phyloP scores from a whole-genome alignment of 306 rosid species.

The Herpetospermum pedunculosum region DNA sequence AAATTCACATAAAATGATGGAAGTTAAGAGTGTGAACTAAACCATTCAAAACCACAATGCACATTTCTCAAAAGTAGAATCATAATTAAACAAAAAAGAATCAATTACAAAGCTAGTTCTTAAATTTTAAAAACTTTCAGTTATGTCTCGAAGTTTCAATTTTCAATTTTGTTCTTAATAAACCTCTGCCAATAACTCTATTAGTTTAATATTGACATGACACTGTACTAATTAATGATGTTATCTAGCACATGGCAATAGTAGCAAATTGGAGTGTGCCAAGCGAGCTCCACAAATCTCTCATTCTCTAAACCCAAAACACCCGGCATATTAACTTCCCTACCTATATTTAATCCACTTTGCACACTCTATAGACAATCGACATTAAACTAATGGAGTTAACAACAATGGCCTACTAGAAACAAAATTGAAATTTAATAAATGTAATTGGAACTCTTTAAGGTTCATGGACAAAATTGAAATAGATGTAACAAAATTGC shows the following conservation, averaged over 20 bases:
- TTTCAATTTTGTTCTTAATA: background rate
- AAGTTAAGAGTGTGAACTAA: background rate
- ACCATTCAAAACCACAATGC: background rate
- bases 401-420: background rate
- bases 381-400: background rate
- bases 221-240: background rate
- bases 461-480: no score
- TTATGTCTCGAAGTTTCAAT: background rate
- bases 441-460: background rate
- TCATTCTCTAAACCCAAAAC: background rate
- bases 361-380: background rate
- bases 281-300: background rate
- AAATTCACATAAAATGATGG: constrained; percentile 12
- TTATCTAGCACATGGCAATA: background rate
- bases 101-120: background rate
- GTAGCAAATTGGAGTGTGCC: background rate
- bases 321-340: background rate
- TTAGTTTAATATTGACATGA: background rate
- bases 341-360: background rate
- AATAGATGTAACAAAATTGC: no score
- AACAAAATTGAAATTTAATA: background rate
- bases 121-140: background rate
- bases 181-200: background rate
- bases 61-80: background rate
- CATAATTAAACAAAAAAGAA: background rate